Evolutionary conservation across 2,329 filamentous ascomycete genomes (phyloP), one percentile per base, ranked within the genome.

Genomic region (Ascochyta fabae): DNA sequence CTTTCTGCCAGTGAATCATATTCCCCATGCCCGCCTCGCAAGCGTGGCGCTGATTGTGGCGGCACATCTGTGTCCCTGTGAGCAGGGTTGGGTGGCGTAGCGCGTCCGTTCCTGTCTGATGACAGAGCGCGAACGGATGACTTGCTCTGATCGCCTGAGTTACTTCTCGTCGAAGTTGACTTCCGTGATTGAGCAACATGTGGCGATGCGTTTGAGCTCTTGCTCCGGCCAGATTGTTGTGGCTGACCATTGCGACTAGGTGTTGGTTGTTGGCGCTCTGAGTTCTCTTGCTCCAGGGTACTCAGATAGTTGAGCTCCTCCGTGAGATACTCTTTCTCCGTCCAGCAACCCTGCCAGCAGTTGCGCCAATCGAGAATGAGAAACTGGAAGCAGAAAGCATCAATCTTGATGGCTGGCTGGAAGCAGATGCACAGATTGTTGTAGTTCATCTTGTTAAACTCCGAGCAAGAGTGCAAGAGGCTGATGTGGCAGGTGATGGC

Each of bases 401-500:
- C 94, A 56, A 98, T 95, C 78, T 94, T 96, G 85, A 98, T 92
- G 76, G 92, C 96, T 3, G 94, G 94, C 76, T 96, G 92, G 77
- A 97, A 97, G 79, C 94, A 98, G 66, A 97, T 96, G 78, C 92
- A 96, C 23, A 98, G 81, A 64, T 97, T 97, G 71, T 91, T 88
- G 73, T 94, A 96, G 72, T 96, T 92, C 94, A 98, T 98, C 80
- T 96, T 96, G 84, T 97, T 98, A 80, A 94, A 93, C 62, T 96
- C 91, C 23, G 92, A 90, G 75, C 96, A 94, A 1, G 91, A 92
- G 65, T 96, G 87, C 9, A 98, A 84, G 24, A 97, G 84, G 67
- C 92, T 96, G 44, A 98, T 87, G 69, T 98, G 94, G 76, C 94
- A 97, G 31, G 94, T 98, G 66, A 97, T 96, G 67, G 94, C 94